Conservation (phyloP, 148 eudicot species). For the Suaeda aralocaspica region DNA sequence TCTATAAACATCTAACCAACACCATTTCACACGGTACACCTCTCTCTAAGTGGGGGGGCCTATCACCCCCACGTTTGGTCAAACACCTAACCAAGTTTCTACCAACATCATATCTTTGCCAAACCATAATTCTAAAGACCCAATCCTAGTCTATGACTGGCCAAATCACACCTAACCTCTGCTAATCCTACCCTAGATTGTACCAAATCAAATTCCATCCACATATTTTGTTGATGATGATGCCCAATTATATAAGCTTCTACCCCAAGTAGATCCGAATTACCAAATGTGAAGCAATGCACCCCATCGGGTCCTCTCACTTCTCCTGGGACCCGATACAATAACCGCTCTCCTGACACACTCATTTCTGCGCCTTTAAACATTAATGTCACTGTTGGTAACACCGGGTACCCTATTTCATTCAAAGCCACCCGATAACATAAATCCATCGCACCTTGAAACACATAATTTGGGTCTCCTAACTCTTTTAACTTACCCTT, state of each 20-base stretch:
- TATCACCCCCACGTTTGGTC: slow-evolving; percentile 9
- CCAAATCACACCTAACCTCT: slow-evolving; percentile 70
- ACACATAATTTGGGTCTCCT: slow-evolving; percentile 54
- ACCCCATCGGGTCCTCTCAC: slow-evolving; percentile 45
- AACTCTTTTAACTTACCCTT: slow-evolving; percentile 31
- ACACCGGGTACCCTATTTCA: slow-evolving; percentile 33
- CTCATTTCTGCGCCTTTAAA: slow-evolving; percentile 73
- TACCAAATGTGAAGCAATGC: slow-evolving; percentile 81
- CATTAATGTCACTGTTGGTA: slow-evolving; percentile 66
- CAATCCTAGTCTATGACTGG: slow-evolving; percentile 58
- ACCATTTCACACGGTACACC: slow-evolving; percentile 6
- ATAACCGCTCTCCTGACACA: slow-evolving; percentile 50
- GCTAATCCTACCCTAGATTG: slow-evolving; percentile 76
- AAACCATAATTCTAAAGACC: slow-evolving; percentile 3
- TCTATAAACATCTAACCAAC: slow-evolving; percentile 12
- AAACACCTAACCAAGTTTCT: slow-evolving; percentile 13
- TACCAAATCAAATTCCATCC: slow-evolving; percentile 85
- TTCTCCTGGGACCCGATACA: slow-evolving; percentile 60
- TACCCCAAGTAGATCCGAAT: slow-evolving; percentile 71
- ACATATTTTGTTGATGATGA: slow-evolving; percentile 86
- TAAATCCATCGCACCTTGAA: slow-evolving; percentile 79
- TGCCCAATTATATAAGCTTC: slow-evolving; percentile 78
- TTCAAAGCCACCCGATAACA: slow-evolving; percentile 49
- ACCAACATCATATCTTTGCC: slow-evolving; percentile 15
- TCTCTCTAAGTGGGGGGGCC: neutral